A percentile compares a stretch with the other conserved stretches of the same genome.
phyloP scores from a whole-genome alignment of 805 yeast genomes.

The Monosporozyma servazzii region DNA sequence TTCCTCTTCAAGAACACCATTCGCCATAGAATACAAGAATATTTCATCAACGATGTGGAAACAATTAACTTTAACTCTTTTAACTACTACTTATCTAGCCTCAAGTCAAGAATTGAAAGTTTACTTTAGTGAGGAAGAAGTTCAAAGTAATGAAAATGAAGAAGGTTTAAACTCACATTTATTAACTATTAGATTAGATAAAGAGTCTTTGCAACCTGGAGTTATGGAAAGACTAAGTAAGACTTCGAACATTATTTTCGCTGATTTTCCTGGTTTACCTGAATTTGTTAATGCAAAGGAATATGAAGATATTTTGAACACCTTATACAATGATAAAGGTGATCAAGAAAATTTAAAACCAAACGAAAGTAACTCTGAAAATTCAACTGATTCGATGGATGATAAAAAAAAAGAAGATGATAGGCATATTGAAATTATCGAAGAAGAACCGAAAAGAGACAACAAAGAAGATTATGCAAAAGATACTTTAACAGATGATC shows the following conservation, averaged over 20 bases:
- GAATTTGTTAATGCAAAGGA: slow-evolving; percentile 21
- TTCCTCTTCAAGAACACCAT: background rate
- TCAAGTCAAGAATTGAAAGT: slow-evolving; percentile 6
- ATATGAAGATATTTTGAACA: slow-evolving; percentile 8
- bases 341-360: background rate
- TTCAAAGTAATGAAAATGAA: background rate
- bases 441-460: background rate
- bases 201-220: slow-evolving; percentile 15
- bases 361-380: background rate
- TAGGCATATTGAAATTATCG: background rate
- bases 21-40: background rate
- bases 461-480: background rate
- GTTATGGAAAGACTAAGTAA: slow-evolving; percentile 13
- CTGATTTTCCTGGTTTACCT: slow-evolving; percentile 22
- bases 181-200: slow-evolving; percentile 13
- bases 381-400: background rate
- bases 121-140: slow-evolving; percentile 14
- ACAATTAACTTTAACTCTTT: slow-evolving; percentile 6
- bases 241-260: slow-evolving; percentile 20
- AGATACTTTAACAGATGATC: background rate
- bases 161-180: slow-evolving; percentile 2
- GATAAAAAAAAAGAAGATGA: background rate
- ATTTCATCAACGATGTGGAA: slow-evolving; percentile 6
- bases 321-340: slow-evolving; percentile 1
- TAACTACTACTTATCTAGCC: background rate